Conservation (phyloP, 495 filamentous ascomycete species). For the Eremomyces bilateralis region DNA sequence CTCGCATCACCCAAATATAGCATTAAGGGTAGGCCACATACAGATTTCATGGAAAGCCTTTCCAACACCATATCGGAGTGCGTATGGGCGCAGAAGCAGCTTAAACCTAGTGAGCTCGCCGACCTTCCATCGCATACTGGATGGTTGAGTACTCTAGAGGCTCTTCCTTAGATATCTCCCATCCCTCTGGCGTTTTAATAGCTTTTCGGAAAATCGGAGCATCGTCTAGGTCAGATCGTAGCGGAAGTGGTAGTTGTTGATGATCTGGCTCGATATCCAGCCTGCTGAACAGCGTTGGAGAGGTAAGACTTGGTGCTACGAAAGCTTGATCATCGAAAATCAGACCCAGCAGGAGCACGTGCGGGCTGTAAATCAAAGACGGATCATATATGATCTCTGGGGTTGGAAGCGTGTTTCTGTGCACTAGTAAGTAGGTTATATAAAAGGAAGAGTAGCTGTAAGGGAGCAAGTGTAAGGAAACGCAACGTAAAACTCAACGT, state of each 20-base stretch:
- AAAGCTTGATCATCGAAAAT: constrained; percentile 19
- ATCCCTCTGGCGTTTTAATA: no score
- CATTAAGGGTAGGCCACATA: no score
- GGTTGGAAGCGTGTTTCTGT: constrained; percentile 18
- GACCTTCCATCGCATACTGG: constrained; percentile 12
- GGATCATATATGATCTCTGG: constrained; percentile 21
- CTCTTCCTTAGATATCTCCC: constrained; percentile 17
- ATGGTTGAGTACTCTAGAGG: constrained; percentile 18
- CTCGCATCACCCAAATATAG: constrained; percentile 15
- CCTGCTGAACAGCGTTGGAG: constrained; percentile 12
- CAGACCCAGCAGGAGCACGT: constrained; percentile 19
- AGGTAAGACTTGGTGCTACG: constrained; percentile 15
- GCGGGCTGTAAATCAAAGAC: constrained; percentile 17
- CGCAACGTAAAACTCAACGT: constrained; percentile 18
- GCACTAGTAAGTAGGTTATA: no score
- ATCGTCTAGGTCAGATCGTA: no score
- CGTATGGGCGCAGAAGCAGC: constrained; percentile 17
- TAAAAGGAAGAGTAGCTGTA: no score
- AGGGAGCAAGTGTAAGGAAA: no score
- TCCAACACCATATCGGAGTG: constrained; percentile 18
- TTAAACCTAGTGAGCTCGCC: constrained; percentile 16
- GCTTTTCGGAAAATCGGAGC: no score
- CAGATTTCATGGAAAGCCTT: no score
- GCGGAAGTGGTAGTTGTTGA: constrained; percentile 8
- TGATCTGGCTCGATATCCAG: constrained; percentile 10